Evolutionary conservation across 257 asterid species (phyloP), one percentile per base, ranked within the genome.

Genomic region (Misopates orontium): DNA sequence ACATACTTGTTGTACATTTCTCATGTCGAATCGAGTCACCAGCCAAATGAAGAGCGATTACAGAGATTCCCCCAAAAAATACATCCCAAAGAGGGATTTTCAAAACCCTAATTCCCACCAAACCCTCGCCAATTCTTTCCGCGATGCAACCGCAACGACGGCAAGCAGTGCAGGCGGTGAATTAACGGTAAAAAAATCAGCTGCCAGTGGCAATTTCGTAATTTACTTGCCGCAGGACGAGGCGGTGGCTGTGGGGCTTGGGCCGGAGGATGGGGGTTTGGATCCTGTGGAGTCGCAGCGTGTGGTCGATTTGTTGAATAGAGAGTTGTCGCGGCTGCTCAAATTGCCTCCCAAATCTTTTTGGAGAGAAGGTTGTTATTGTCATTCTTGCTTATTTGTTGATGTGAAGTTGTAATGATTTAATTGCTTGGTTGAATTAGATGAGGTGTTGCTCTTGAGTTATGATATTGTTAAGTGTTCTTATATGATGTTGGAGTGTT

Each of bases 141-240:
- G 83, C 56, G 60, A 57, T 55, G 31, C 72, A 19, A 19, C 52
- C 36, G 72, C 58, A 0, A 8, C 62, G 28, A 73, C 82, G 39
- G 54, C 71, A 14, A 69, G 82, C 79, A 79, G 83, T 75, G 76
- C 79, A 32, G 77, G 59, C 74, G 90, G 88, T 62, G 81, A 78
- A 3, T 76, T 84, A 19, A 56, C 0, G 88, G 80, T 77, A 12
- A 75, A 51, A 39, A 70, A 56, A 56, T 68, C 72, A 32, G 23
- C 76, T 18, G 75, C 60, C 0, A 48, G 72, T 75, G 94, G 95
- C 60, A 83, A 66, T 67, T 93, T 82, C 44, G 92, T 93, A 3
- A 73, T 82, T 71, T 93, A 93, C 75, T 82, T 93, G 83, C 97
- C 99, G 12, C 99, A 93, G 80, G 99, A 93, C 69, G 99, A 93